Evolutionary conservation across 495 filamentous ascomycete genomes (phyloP).

Genomic region (Penicillium alfredii): DNA sequence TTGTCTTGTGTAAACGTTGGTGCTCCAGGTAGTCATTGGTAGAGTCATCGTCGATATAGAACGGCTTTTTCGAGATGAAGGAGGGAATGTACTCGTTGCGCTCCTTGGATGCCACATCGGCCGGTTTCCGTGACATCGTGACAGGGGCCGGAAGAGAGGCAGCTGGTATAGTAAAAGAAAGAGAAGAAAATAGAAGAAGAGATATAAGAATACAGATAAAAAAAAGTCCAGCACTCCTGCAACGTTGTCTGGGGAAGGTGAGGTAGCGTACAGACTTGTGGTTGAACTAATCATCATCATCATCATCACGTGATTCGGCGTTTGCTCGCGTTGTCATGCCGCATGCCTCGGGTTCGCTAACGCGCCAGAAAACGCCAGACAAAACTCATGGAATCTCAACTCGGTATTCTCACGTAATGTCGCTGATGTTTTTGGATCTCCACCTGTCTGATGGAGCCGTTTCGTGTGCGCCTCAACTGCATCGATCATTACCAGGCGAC

Average conservation of each 20-base stretch:
- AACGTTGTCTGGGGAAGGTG: conserved; percentile 1
- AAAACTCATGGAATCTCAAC: conserved; percentile 5
- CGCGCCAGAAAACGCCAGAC: no score
- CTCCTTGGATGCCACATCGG: conserved; percentile 56
- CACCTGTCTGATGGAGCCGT: conserved; percentile 50
- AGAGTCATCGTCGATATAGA: conserved; percentile 84
- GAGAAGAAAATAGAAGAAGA: neutral
- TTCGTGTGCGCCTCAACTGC: conserved; percentile 87
- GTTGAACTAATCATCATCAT: conserved; percentile 3
- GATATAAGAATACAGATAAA: conserved; percentile 2
- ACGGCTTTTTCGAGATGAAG: conserved; percentile 97
- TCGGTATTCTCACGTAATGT: conserved; percentile 18
- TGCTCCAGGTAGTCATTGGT: conserved; percentile 91
- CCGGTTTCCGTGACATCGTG: conserved; percentile 45
- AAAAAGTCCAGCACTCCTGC: neutral
- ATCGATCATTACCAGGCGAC: conserved; percentile 85
- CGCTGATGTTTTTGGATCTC: conserved; percentile 21
- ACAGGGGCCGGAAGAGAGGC: neutral
- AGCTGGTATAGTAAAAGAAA: neutral
- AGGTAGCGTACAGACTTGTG: no score
- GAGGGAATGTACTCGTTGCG: conserved; percentile 98
- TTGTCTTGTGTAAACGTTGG: conserved; percentile 75
- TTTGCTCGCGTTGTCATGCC: conserved; percentile 20
- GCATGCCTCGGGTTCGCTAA: conserved; percentile 12
- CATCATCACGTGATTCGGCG: conserved; percentile 34